These are phyloP conservation scores for Arthrobotrys iridis DNA, from an alignment of 2,329 filamentous ascomycete genomes.

Conservation along the genomic window DNA sequence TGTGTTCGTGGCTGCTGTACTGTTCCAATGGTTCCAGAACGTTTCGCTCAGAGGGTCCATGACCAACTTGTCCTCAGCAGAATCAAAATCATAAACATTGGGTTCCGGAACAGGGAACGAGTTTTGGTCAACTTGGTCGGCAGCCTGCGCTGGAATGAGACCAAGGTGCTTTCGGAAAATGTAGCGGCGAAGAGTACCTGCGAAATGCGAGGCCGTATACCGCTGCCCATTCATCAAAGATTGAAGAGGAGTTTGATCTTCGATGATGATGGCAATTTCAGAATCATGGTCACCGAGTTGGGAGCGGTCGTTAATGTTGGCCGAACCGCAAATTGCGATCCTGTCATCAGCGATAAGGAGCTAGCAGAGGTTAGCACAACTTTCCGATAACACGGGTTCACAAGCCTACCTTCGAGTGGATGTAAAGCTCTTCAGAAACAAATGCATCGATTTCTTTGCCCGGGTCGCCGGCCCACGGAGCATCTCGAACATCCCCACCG, in stretches of 20 bases:
- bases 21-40: conserved; percentile 77
- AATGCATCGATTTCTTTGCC: conserved; percentile 71
- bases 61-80: conserved; percentile 74
- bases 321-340: conserved; percentile 81
- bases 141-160: conserved; percentile 77
- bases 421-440: conserved; percentile 72
- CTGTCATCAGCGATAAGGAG: conserved; percentile 83
- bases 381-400: not conserved
- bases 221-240: conserved; percentile 77
- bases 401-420: conserved; percentile 71
- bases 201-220: conserved; percentile 78
- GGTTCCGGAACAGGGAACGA: conserved; percentile 77
- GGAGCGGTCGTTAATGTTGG: conserved; percentile 75
- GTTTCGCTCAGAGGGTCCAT: conserved; percentile 75
- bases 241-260: conserved; percentile 76
- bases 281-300: conserved; percentile 86
- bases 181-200: conserved; percentile 80
- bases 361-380: conserved; percentile 59
- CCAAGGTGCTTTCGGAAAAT: conserved; percentile 94
- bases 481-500: conserved; percentile 73
- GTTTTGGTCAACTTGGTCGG: conserved; percentile 75
- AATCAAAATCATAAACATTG: conserved; percentile 79
- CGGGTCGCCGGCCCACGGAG: conserved; percentile 68
- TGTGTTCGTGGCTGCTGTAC: conserved; percentile 79
- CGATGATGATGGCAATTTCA: conserved; percentile 88